Evolutionary conservation across 2,329 filamentous ascomycete species (phyloP).

Genomic region (Microsporum ferrugineum): DNA sequence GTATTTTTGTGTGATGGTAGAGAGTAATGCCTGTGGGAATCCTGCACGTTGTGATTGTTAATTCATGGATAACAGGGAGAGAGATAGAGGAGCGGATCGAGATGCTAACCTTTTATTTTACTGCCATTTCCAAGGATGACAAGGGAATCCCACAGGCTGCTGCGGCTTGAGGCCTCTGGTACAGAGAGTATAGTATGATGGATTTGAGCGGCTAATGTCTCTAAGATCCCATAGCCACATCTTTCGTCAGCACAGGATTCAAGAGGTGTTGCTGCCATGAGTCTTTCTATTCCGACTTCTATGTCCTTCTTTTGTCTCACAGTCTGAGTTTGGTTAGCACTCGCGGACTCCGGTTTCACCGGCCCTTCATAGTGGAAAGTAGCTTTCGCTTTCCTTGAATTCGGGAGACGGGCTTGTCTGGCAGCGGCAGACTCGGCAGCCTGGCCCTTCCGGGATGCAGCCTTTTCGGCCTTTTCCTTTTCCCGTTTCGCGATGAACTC

Average conservation of each 20-base stretch:
- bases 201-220: constrained; percentile 71
- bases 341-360: constrained; percentile 43
- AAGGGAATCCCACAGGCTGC: constrained; percentile 80
- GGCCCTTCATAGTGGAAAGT: constrained; percentile 53
- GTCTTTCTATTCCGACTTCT: constrained; percentile 52
- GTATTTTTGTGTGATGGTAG: constrained; percentile 68
- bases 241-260: constrained; percentile 23
- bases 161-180: constrained; percentile 71
- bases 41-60: constrained; percentile 42
- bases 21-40: constrained; percentile 78
- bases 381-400: constrained; percentile 48
- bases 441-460: constrained; percentile 41
- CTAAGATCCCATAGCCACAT: constrained; percentile 54
- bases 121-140: constrained; percentile 86
- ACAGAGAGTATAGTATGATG: constrained; percentile 74
- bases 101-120: constrained; percentile 44
- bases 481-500: constrained; percentile 53
- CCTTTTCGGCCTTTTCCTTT: constrained; percentile 49
- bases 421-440: constrained; percentile 33
- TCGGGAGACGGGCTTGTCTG: constrained; percentile 44
- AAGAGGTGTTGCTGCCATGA: constrained; percentile 43
- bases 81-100: too few species aligned
- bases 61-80: background rate
- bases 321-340: constrained; percentile 37
- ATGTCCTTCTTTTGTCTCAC: constrained; percentile 45